Base-by-base conservation (phyloP, 1,139 yeast species). In the Yamadazyma blattariae region DNA sequence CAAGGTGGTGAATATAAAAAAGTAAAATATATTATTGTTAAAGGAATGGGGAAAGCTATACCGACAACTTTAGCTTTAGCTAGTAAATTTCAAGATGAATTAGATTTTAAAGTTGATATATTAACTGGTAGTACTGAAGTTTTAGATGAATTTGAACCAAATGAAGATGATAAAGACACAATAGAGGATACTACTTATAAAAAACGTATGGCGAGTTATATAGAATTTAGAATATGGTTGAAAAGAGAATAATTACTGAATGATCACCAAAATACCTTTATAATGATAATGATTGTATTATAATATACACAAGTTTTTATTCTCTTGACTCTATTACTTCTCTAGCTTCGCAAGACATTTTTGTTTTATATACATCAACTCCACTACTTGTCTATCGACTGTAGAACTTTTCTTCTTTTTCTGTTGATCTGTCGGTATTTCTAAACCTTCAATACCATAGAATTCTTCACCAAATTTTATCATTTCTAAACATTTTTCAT, bases 21-120 rank as follows among this genome's bases (percentile, higher is more conserved):
- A 23, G 61, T 65, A 2, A 55, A 65, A 27, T 74, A 63, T 48
- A 60, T 82, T 12, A 64, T 71, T 0, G 70, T 83, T 2, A 62
- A 76, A 42, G 92, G 88, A 0, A 81, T 82, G 87, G 90, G 90
- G 2, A 72, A 69, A 35, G 71, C 85, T 6, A 74, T 79, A 5
- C 75, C 67, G 31, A 79, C 73, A 48, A 71, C 81, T 0, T 41
- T 80, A 9, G 87, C 75, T 0, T 51, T 76, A 19, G 50, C 40
- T 13, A 39, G 38, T 22, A 67, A 72, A 42, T 81, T 75, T 50
- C 71, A 74, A 42, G 63, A 61, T 27, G 71, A 70, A 18, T 55
- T 64, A 32, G 62, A 66, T 9, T 61, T 67, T 46, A 64, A 56
- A 40, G 74, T 81, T 5, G 84, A 80, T 20, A 52, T 79, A 1